Base-by-base conservation (phyloP, 1,284 basidiomycete genomes). In the Phellopilus nigrolimitatus region DNA sequence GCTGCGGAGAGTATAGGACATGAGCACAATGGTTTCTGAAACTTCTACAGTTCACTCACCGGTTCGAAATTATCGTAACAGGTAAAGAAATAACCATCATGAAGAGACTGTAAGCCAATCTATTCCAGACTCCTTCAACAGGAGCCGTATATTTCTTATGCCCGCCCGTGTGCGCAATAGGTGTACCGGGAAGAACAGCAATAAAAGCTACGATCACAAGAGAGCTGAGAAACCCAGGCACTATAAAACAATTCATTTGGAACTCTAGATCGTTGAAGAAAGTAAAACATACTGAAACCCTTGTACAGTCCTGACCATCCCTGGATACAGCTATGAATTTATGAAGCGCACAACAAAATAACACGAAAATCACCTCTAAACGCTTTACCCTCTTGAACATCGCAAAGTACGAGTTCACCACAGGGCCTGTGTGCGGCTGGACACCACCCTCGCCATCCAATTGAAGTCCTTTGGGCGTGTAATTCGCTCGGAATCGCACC, bases 261-360 rank as follows among this genome's bases (percentile, higher is more conserved):
- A 27, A 49, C 33, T 48, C 42, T 21, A 51, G 13, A 19, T 10
- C 21, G 36, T 27, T n/a, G 15, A 19, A 51, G 24, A 56, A 39
- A 19, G 5, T 21, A 21, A 22, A 12, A 71, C 87, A 48, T 63
- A 89, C 88, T 88, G 43, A 84, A 64, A 45, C 91, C 91, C 67
- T 93, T 95, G 75, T 88, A 93, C 36, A 94, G 66, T 15, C 91
- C 91, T 47, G 73, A 66, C 75, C 76, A 83, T 19, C 91, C 88
- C 82, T 88, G 49, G 21, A 38, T 19, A 49, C 49, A 15, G 37
- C 50, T 51, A 51, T 47, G n/a, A 31, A 40, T 47, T 42, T 21
- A 21, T 31, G 24, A 27, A 41, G n/a, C n/a, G n/a, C 41, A 43
- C 28, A 46, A 21, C 22, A 33, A 51, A 38, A 34, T 39, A 51